A percentile compares a stretch with the other conserved stretches of the same genome.
Conservation (phyloP, 352 stramenopile species). For the Blastocystis hominis region DNA sequence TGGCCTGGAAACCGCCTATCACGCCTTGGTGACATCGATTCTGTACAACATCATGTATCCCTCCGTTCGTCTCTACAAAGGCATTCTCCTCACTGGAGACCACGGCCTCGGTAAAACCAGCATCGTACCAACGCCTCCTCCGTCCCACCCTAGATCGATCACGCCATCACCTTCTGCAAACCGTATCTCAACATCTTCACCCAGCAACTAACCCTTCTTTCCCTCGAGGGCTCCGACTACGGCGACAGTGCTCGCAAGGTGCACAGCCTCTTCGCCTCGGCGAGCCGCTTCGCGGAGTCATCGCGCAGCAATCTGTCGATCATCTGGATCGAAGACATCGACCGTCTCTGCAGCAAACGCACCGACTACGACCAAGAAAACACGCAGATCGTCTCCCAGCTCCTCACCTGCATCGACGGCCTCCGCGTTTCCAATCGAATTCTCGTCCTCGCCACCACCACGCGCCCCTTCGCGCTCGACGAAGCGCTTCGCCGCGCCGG, state of each 20-base stretch:
- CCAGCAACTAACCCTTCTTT: neutral
- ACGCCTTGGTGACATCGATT: conserved; percentile 21
- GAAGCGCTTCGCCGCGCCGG: conserved; percentile 81
- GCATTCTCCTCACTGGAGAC: conserved; percentile 18
- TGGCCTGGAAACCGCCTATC: neutral
- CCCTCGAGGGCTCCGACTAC: neutral
- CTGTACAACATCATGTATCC: conserved; percentile 1
- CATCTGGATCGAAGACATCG: conserved; percentile 90
- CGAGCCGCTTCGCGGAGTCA: conserved; percentile 63
- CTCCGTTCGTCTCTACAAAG: neutral
- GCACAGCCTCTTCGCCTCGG: neutral
- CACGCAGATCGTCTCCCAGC: conserved; percentile 76
- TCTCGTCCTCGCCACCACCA: conserved; percentile 83
- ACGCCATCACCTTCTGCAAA: neutral
- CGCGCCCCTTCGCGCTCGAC: conserved; percentile 86
- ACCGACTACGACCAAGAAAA: conserved; percentile 64
- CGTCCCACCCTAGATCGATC: neutral
- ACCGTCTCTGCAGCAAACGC: conserved; percentile 83
- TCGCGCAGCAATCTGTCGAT: conserved; percentile 72
- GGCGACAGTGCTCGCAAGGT: neutral
- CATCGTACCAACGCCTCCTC: neutral
- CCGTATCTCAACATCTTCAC: neutral
- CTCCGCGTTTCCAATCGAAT: conserved; percentile 77
- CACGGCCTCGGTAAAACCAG: conserved; percentile 1
- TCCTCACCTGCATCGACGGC: conserved; percentile 86